These are phyloP conservation scores for Onygenales sp. DNA, from an alignment of 2,329 filamentous ascomycete species.

Conservation along the genomic window DNA sequence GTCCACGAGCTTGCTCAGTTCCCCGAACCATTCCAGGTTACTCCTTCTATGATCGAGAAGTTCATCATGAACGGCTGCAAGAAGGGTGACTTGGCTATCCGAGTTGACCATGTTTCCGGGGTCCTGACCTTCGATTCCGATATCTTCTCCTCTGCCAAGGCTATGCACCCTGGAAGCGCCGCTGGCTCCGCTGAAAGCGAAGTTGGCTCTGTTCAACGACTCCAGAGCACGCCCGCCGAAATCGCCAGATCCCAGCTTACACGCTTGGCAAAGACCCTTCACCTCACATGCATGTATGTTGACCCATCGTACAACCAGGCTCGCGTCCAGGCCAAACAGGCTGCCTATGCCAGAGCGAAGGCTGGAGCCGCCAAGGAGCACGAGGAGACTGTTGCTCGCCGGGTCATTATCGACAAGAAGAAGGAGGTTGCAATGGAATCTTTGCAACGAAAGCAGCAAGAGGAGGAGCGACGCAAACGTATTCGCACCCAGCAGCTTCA, in stretches of 20 bases:
- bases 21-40: slow-evolving; percentile 92
- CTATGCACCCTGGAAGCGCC: slow-evolving; percentile 71
- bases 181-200: slow-evolving; percentile 84
- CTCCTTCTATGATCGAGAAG: slow-evolving; percentile 86
- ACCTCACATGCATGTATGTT: slow-evolving; percentile 90
- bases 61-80: slow-evolving; percentile 99
- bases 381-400: slow-evolving; percentile 70
- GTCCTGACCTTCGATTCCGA: slow-evolving; percentile 96
- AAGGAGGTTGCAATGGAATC: slow-evolving; percentile 91
- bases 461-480: slow-evolving; percentile 81
- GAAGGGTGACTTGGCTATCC: slow-evolving; percentile 95
- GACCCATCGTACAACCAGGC: slow-evolving; percentile 81
- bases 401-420: slow-evolving; percentile 88
- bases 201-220: slow-evolving; percentile 74
- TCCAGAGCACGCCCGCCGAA: slow-evolving; percentile 95
- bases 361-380: slow-evolving; percentile 90
- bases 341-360: slow-evolving; percentile 70
- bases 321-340: slow-evolving; percentile 67
- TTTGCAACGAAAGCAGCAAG: slow-evolving; percentile 79
- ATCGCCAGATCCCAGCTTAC: slow-evolving; percentile 93
- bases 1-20: slow-evolving; percentile 91
- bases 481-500: slow-evolving; percentile 78
- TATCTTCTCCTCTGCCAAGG: slow-evolving; percentile 94
- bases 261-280: slow-evolving; percentile 81
- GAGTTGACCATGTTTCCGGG: slow-evolving; percentile 89